These are phyloP conservation scores for Schizochytrium sp. DNA, from an alignment of 108 stramenopile genomes.

Conservation along the genomic window DNA sequence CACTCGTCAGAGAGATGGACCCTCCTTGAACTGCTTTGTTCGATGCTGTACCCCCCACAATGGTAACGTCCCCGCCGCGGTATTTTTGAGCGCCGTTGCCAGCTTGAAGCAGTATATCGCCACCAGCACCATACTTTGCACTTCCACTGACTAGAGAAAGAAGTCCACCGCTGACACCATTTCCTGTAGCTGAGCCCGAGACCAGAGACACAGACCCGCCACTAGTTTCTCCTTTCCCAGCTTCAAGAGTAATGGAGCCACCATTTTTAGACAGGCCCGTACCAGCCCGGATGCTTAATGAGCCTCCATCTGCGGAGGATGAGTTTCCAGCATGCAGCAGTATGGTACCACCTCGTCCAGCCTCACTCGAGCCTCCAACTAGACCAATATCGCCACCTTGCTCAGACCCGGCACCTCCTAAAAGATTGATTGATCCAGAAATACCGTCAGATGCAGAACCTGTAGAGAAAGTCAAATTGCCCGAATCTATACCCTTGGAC, in stretches of 20 bases:
- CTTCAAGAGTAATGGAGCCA: no score
- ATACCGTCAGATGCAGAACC: neutral
- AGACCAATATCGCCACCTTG: slow-evolving; percentile 8
- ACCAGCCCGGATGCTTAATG: neutral
- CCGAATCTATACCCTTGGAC: no score
- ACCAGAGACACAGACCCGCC: slow-evolving; percentile 30
- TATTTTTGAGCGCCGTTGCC: no score
- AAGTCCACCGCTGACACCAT: neutral
- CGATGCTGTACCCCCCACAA: no score
- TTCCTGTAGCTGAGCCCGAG: neutral
- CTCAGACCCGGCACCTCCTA: neutral
- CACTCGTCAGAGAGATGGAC: neutral
- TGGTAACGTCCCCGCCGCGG: no score
- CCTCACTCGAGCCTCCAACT: neutral
- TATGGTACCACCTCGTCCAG: neutral
- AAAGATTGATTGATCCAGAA: neutral
- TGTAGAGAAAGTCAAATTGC: neutral
- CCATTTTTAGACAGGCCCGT: neutral
- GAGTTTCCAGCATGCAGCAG: neutral
- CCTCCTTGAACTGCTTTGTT: no score
- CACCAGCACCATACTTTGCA: neutral
- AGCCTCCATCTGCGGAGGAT: neutral
- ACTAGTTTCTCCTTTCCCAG: neutral
- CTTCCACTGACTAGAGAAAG: neutral
- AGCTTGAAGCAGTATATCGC: neutral